These are phyloP conservation scores for Trichoderma sp. DNA, from an alignment of 2,329 filamentous ascomycete genomes.

Conservation along the genomic window DNA sequence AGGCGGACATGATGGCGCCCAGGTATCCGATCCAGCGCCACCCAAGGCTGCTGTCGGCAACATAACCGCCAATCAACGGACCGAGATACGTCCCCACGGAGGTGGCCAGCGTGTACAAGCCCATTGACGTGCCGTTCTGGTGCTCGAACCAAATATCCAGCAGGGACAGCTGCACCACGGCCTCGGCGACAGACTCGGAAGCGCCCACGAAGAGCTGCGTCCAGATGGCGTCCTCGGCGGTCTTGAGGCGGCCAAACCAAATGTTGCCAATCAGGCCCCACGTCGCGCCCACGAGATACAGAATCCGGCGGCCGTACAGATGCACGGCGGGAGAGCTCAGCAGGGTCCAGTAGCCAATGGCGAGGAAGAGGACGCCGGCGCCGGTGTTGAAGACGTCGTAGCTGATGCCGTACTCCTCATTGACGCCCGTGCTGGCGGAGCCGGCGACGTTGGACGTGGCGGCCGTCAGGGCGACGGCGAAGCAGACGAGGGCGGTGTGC, in stretches of 20 bases:
- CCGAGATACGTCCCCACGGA: conserved; percentile 60
- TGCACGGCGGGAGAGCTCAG: conserved; percentile 56
- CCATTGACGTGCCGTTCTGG: conserved; percentile 56
- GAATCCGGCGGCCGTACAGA: conserved; percentile 56
- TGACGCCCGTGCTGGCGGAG: conserved; percentile 53
- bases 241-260: conserved; percentile 54
- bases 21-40: conserved; percentile 60
- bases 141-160: conserved; percentile 62
- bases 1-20: conserved; percentile 52
- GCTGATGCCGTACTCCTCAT: conserved; percentile 53
- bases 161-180: conserved; percentile 58
- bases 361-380: conserved; percentile 58
- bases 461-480: conserved; percentile 57
- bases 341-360: conserved; percentile 59
- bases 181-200: conserved; percentile 59
- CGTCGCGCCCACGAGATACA: conserved; percentile 56
- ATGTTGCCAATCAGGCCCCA: conserved; percentile 54
- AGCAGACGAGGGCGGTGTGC: conserved; percentile 55
- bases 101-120: conserved; percentile 58
- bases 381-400: conserved; percentile 58
- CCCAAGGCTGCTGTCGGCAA: conserved; percentile 49
- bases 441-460: conserved; percentile 60
- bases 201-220: conserved; percentile 61
- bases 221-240: conserved; percentile 52
- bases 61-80: conserved; percentile 55